These are phyloP conservation scores for Mrakia hoshinonis DNA, from an alignment of 768 basidiomycete species.

Conservation along the genomic window DNA sequence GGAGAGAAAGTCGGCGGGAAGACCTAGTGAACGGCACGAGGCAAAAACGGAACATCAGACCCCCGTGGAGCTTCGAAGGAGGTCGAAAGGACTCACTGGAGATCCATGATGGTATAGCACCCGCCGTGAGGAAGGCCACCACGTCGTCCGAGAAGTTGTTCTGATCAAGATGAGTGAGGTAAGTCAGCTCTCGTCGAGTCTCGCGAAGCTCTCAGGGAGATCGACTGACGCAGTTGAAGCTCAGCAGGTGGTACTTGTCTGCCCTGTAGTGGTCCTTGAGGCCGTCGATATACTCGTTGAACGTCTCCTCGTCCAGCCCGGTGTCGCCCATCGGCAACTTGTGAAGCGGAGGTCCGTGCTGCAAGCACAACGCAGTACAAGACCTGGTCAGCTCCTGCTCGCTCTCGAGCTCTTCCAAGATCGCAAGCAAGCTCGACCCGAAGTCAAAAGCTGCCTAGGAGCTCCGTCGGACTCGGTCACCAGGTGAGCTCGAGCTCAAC, in stretches of 20 bases:
- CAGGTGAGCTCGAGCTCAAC: conserved; percentile 34
- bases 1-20: conserved; percentile 64
- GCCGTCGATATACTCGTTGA: conserved; percentile 69
- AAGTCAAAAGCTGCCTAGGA: too few species aligned
- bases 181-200: not conserved
- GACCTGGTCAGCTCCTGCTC: not conserved
- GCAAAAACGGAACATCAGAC: not conserved
- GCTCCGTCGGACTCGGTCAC: too few species aligned
- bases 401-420: too few species aligned
- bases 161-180: conserved; percentile 43
- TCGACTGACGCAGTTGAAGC: not conserved
- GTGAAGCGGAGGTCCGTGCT: conserved; percentile 70
- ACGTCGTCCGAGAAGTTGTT: conserved; percentile 89
- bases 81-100: conserved; percentile 50
- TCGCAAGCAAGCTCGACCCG: too few species aligned
- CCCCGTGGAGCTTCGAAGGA: not conserved
- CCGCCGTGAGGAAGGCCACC: conserved; percentile 76
- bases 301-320: conserved; percentile 70
- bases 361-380: not conserved
- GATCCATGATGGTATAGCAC: conserved; percentile 69
- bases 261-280: conserved; percentile 75
- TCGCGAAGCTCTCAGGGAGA: not conserved
- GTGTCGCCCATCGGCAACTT: conserved; percentile 70
- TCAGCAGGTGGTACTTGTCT: conserved; percentile 76
- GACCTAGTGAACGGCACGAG: conserved; percentile 30